Conservation (phyloP, 2,329 filamentous ascomycete species). For the Dendryphion nanum region DNA sequence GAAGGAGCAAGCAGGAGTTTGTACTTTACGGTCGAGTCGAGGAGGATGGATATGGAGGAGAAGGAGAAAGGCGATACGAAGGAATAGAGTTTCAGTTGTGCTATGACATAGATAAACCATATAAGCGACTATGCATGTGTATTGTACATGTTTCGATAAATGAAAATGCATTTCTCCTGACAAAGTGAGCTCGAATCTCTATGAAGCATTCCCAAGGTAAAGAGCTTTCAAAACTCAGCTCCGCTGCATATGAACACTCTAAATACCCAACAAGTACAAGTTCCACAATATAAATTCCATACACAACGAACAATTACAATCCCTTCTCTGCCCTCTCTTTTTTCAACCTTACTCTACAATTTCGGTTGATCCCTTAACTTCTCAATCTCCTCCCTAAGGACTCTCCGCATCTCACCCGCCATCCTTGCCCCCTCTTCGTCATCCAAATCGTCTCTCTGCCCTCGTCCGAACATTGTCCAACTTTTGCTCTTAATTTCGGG, state of each 20-base stretch:
- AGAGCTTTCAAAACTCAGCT: too few relatives aligned
- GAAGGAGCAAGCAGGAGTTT: constrained; percentile 78
- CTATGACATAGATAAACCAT: too few relatives aligned
- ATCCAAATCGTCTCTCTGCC: constrained; percentile 70
- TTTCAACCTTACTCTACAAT: neutral
- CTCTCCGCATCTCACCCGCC: constrained; percentile 50
- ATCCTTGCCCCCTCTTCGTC: constrained; percentile 68
- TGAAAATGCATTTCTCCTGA: too few relatives aligned
- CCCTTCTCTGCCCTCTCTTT: neutral
- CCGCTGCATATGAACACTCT: too few relatives aligned
- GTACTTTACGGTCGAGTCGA: constrained; percentile 83
- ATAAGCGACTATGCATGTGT: constrained; percentile 6
- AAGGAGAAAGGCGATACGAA: constrained; percentile 47
- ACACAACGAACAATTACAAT: too few relatives aligned
- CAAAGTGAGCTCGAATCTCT: too few relatives aligned
- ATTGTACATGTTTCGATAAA: too few relatives aligned
- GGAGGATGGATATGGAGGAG: constrained; percentile 78
- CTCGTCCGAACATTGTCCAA: constrained; percentile 82
- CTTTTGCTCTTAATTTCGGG: constrained; percentile 57
- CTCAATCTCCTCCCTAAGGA: constrained; percentile 39
- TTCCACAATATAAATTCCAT: too few relatives aligned
- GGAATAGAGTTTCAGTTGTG: too few relatives aligned
- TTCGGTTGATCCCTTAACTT: constrained; percentile 14
- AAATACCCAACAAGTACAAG: too few relatives aligned
- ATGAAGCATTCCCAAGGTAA: too few relatives aligned